These are phyloP conservation scores for Talaromyces sp. DNA, from an alignment of 2,329 filamentous ascomycete genomes.

Conservation along the genomic window DNA sequence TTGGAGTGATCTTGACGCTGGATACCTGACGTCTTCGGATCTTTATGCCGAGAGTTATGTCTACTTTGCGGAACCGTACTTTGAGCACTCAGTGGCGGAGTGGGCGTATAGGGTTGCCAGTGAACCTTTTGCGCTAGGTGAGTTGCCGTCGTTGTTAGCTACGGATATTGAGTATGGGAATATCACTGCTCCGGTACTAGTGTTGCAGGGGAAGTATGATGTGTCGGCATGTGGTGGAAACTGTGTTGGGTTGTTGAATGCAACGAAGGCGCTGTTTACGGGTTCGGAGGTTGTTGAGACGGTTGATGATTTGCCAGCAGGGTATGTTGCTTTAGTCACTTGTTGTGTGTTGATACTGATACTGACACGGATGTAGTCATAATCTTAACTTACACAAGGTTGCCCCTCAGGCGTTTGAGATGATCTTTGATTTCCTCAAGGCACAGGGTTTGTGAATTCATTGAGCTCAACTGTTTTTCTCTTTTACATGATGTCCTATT, in stretches of 20 bases:
- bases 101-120: background rate
- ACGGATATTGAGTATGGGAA: background rate
- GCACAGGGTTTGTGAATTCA: background rate
- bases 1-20: background rate
- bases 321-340: background rate
- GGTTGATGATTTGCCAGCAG: background rate
- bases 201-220: background rate
- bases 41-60: background rate
- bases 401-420: background rate
- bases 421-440: background rate
- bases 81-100: background rate
- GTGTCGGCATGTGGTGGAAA: background rate
- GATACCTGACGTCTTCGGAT: background rate
- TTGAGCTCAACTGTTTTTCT: background rate
- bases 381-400: background rate
- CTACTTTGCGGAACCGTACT: background rate
- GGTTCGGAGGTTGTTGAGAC: background rate
- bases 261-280: background rate
- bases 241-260: background rate
- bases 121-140: background rate
- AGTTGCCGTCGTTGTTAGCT: background rate
- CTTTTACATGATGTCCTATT: background rate
- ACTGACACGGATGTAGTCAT: background rate
- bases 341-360: background rate
- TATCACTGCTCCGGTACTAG: background rate